Evolutionary conservation across 2,329 filamentous ascomycete species (phyloP).

Genomic region (Colletotrichum ledebouriae): DNA sequence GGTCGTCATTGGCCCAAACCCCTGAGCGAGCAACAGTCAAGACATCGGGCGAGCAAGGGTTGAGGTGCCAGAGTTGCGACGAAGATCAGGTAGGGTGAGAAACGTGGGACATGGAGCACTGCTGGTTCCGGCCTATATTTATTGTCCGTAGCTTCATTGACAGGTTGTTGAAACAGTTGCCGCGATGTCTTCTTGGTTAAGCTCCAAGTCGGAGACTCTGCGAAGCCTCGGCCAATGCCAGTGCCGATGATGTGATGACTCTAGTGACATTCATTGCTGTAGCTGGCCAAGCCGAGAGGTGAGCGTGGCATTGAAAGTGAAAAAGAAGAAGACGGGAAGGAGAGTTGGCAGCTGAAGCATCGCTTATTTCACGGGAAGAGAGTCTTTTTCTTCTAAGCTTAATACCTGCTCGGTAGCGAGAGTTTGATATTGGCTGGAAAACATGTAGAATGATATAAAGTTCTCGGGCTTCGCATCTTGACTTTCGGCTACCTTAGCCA

Average conservation of each 20-base stretch:
- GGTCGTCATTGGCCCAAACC: slow-evolving; percentile 19
- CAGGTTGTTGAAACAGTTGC: slow-evolving; percentile 30
- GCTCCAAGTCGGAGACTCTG: slow-evolving; percentile 17
- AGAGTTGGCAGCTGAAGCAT: slow-evolving; percentile 16
- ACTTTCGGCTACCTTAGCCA: slow-evolving; percentile 6
- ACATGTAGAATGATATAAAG: background rate
- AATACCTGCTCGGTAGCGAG: background rate
- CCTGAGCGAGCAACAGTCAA: slow-evolving; percentile 18
- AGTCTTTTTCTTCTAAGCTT: slow-evolving; percentile 2
- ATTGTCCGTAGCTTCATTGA: slow-evolving; percentile 10
- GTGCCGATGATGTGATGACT: slow-evolving; percentile 6
- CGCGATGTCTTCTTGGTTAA: background rate
- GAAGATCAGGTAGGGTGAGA: slow-evolving; percentile 39
- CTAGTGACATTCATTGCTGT: background rate
- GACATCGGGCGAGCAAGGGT: slow-evolving; percentile 33
- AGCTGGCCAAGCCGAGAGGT: background rate
- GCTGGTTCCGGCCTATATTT: slow-evolving; percentile 33
- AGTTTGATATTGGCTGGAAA: background rate
- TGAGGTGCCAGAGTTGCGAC: slow-evolving; percentile 28
- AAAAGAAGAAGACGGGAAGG: background rate
- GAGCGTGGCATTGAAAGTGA: background rate
- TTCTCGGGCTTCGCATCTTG: slow-evolving; percentile 2
- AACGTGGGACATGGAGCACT: slow-evolving; percentile 36
- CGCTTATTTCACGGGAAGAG: background rate
- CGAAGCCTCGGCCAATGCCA: background rate